Evolutionary conservation across 306 rosid species (phyloP), one percentile per base, ranked within the genome.

Genomic region (Sicyos edulis): DNA sequence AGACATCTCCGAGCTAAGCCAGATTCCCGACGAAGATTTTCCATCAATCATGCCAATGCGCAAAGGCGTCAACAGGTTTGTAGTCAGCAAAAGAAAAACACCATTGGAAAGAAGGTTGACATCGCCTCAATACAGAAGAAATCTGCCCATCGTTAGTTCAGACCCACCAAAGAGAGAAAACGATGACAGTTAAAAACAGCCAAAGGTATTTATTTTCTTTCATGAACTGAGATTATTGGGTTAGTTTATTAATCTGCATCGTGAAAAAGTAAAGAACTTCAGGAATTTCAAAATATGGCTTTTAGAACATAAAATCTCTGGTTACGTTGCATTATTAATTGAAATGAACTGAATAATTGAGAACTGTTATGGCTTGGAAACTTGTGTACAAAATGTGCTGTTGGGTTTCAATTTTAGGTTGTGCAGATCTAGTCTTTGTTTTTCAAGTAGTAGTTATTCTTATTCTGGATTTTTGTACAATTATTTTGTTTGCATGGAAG

Each of bases 31-130:
- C 29, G 99, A 93, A 80, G 99, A 93, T 83, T 93, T 93, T 82
- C 99, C 99, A 1, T 91, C 97, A 1, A 93, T 93, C 78, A 93
- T 93, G 99, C 99, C 99, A 5, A 91, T 91, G 99, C 95, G 97
- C 40, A 91, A 86, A 86, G 99, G 99, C 59, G 99, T 93, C 78
- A 93, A 93, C 74, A 83, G 99, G 77, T 93, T 93, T 76, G 99
- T 93, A n/a, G 92, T 93, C 61, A 91, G 97, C 85, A 93, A 93
- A 88, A 84, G 99, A 78, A 95, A 95, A 87, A 95, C 97, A 2
- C 97, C 99, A 19, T 70, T 91, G 64, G 99, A 93, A 71, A 87
- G 99, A 85, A 91, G 99, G 86, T 80, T 91, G 80, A 88, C 97
- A 16, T 89, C 99, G 61, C 95, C 96, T 42, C 97, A 93, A 81